Evolutionary conservation across 1,284 basidiomycete species (phyloP), one percentile per base, ranked within the genome.

Genomic region (Testicularia cyperi): DNA sequence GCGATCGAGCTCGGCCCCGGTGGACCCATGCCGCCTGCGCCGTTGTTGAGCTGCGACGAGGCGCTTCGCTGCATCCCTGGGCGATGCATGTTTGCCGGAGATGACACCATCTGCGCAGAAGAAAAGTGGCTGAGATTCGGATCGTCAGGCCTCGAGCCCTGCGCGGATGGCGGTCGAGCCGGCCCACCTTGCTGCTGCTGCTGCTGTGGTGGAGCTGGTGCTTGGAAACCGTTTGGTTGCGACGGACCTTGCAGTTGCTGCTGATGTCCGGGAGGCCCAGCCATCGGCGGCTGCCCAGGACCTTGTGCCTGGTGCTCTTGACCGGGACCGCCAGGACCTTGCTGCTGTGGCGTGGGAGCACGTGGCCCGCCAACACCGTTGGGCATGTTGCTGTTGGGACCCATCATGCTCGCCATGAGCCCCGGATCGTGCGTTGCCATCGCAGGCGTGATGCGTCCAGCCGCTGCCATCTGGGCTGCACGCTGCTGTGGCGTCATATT

Each of bases 351-450:
- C 16, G 45, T 39, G 2, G 30, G 45, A 5, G 57, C 53, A 13
- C 58, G 49, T 25, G 33, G 43, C n/a, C n/a, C n/a, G 14, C 33
- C 46, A 15, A 37, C 46, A 20, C 52, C 53, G 24, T 55, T 70
- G 38, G 47, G 44, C 48, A 48, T 55, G 27, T 40, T 43, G n/a
- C n/a, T n/a, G 32, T 42, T 55, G 16, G 52, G 51, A 6, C 58
- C 64, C 65, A 66, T 66, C 66, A 68, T 68, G 37, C 58, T 65
- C 28, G 64, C 67, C 66, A 69, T 69, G 22, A 69, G 44, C 33
- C 56, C 52, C 1, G 64, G 66, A 36, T 69, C 65, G 35, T 62
- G 65, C n/a, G 58, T 67, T n/a, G 64, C 66, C 64, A 67, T 67
- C 9, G 61, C 49, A 22, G 66, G 66, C 8, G 62, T 66, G 32